phyloP scores from a whole-genome alignment of 1,284 basidiomycete species.

The Tremellales sp. region DNA sequence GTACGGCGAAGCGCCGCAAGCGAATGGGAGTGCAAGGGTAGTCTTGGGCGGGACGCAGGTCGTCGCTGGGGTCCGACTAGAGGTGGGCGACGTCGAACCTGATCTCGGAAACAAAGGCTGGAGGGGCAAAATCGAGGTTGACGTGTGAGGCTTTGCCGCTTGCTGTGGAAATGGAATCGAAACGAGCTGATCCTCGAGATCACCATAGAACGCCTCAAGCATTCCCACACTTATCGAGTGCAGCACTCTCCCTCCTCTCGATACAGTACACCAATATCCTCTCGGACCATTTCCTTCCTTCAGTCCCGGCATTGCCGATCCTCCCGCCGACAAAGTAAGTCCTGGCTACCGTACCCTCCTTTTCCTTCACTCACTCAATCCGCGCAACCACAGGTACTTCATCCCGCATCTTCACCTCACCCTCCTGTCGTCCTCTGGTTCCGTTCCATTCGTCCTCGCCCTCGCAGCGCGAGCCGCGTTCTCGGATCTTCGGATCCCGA shows the following conservation, averaged over 20 bases:
- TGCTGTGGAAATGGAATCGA: not conserved
- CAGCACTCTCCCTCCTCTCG: slow-evolving; percentile 27
- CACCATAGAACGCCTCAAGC: slow-evolving; percentile 43
- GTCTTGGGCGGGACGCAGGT: slow-evolving; percentile 41
- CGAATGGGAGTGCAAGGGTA: slow-evolving; percentile 43
- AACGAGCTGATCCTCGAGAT: not conserved
- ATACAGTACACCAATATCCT: slow-evolving; percentile 35
- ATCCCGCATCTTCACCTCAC: slow-evolving; percentile 45
- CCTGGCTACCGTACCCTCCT: not conserved
- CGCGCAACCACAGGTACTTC: slow-evolving; percentile 27
- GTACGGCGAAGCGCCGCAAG: slow-evolving; percentile 45
- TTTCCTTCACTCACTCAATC: slow-evolving; percentile 1
- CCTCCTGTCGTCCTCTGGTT: slow-evolving; percentile 36
- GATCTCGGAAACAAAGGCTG: slow-evolving; percentile 16
- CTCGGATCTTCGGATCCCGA: slow-evolving; percentile 38
- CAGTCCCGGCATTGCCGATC: slow-evolving; percentile 39
- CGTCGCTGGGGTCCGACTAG: slow-evolving; percentile 44
- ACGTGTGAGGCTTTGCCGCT: slow-evolving; percentile 38
- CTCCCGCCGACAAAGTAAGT: slow-evolving; percentile 36
- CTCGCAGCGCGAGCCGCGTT: slow-evolving; percentile 44
- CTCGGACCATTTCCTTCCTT: slow-evolving; percentile 44
- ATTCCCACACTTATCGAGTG: slow-evolving; percentile 27
- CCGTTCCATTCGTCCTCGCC: slow-evolving; percentile 28
- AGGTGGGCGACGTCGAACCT: slow-evolving; percentile 35
- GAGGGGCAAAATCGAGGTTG: slow-evolving; percentile 44